Evolutionary conservation across 148 eudicot species (phyloP).

Genomic region (Camellia lanceoleosa): DNA sequence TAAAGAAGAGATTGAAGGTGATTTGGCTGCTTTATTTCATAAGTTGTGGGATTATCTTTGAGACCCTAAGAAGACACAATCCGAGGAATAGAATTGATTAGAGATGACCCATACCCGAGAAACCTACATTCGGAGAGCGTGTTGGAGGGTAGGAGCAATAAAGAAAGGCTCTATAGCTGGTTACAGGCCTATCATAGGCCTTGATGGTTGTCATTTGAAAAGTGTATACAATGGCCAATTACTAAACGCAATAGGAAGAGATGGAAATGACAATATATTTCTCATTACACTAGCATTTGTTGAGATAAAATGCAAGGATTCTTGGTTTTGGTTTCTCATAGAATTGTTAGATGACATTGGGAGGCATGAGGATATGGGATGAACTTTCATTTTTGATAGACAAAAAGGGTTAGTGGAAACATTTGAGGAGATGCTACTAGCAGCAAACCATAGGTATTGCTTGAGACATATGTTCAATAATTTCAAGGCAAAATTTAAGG

Average conservation of each 20-base stretch:
- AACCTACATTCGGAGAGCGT: neutral
- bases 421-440: neutral
- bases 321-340: neutral
- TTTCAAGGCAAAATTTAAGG: neutral
- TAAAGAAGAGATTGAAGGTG: neutral
- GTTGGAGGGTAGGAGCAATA: neutral
- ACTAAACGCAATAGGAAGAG: neutral
- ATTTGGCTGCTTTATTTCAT: neutral
- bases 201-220: neutral
- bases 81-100: neutral
- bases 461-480: neutral
- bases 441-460: neutral
- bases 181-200: neutral
- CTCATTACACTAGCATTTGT: neutral
- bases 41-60: neutral
- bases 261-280: neutral
- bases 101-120: neutral
- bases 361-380: no score
- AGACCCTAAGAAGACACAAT: neutral
- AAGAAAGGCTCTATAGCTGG: neutral
- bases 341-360: neutral
- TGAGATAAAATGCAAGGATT: neutral
- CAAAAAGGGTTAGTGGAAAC: neutral
- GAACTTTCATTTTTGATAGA: neutral
- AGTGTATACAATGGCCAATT: neutral